These are phyloP conservation scores for Condylostoma magnum DNA, from an alignment of 169 alveolate species.

Conservation along the genomic window DNA sequence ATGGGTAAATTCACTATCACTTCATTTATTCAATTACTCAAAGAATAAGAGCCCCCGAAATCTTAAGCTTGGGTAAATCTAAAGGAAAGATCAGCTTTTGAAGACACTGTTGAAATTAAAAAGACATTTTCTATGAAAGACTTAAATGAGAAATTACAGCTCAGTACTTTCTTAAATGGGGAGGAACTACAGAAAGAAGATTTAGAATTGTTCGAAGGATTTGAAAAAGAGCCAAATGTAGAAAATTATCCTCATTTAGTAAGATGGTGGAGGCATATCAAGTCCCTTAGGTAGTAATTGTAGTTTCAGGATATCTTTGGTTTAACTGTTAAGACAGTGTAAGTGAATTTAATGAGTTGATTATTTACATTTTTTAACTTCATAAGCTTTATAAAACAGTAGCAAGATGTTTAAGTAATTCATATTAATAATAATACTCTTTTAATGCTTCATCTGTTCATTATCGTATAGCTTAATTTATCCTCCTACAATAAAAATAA, in stretches of 20 bases:
- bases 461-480: no score
- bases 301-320: no score
- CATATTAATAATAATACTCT: no score
- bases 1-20: constrained; percentile 66
- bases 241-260: constrained; percentile 54
- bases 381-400: no score
- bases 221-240: constrained; percentile 32
- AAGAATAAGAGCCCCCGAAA: constrained; percentile 32
- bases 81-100: constrained; percentile 14
- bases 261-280: constrained; percentile 41
- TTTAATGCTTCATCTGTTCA: no score
- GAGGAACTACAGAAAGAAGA: constrained; percentile 53
- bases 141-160: constrained; percentile 36
- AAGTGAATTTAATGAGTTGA: no score
- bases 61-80: constrained; percentile 29
- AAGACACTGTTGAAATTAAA: constrained; percentile 29
- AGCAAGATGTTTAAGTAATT: no score
- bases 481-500: no score
- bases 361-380: no score
- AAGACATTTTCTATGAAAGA: constrained; percentile 32
- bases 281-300: neutral
- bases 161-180: constrained; percentile 43
- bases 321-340: no score
- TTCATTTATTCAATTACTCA: constrained; percentile 47
- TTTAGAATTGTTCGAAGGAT: constrained; percentile 37